These are phyloP conservation scores for Begonia masoniana DNA, from an alignment of 306 rosid species.

Conservation along the genomic window DNA sequence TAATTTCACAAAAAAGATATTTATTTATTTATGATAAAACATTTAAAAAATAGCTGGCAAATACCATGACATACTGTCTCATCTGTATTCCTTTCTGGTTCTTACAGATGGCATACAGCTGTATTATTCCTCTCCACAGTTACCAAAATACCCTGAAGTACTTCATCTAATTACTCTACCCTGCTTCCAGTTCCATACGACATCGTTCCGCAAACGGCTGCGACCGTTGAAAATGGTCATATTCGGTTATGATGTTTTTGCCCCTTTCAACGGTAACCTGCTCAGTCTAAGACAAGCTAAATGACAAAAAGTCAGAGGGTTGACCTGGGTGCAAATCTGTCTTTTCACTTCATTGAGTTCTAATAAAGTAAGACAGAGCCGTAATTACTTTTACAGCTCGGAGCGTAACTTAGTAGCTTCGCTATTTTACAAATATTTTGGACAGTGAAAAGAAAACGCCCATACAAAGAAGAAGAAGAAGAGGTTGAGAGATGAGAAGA, in stretches of 20 bases:
- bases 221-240: neutral
- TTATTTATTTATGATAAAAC: no score
- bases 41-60: no score
- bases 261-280: neutral
- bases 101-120: conserved; percentile 75
- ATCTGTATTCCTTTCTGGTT: no score
- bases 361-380: no score
- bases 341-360: no score
- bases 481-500: neutral
- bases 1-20: no score
- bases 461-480: neutral
- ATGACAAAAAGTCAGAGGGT: no score
- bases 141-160: conserved; percentile 1
- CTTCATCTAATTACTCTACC: neutral
- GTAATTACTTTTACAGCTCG: neutral
- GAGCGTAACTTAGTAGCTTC: neutral
- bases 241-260: neutral
- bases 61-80: no score
- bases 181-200: neutral
- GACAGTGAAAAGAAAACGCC: neutral
- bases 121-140: conserved; percentile 12
- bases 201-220: neutral
- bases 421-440: neutral
- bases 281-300: no score
- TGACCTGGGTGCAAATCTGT: no score